Evolutionary conservation across 1,284 basidiomycete genomes (phyloP), one percentile per base, ranked within the genome.

Genomic region (Marasmius fiardii): DNA sequence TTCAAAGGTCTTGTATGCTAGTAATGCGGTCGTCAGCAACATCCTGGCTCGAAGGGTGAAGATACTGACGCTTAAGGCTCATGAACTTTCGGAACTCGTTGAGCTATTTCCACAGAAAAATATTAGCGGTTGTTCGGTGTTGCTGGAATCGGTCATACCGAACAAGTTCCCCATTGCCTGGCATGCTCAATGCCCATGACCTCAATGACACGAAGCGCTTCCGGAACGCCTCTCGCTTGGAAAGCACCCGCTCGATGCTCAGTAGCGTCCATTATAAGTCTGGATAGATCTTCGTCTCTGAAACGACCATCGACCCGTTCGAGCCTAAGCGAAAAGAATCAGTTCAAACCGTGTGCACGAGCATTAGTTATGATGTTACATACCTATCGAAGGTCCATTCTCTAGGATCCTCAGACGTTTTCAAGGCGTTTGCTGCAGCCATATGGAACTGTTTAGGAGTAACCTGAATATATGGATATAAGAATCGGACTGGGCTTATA

Each of bases 151-250:
- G 28, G 10, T 10, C 80, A 57, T 62, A 86, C 83, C 26, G 92
- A 86, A 68, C 90, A 93, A 31, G 81, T 75, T 31, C 86, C 86
- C 90, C 91, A 93, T 24, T 67, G 71, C 57, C 90, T 74, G 21
- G 82, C 80, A 67, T 90, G 87, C 62, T 82, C 75, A 44, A 92
- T 90, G 3, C 82, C 81, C 67, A 93, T 73, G 14, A 91, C 75
- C 67, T 93, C 91, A 51, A 93, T 79, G 39, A 89, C 73, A 34
- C 82, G 80, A 63, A 93, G 74, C 33, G 78, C 81, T 48, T 79
- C 79, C 0, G 92, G 92, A 50, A 81, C 85, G 21, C 88, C 85
- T 12, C 86, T 78, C n/a, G 92, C 92, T 57, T 80, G 77, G 74
- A 86, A 94, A 3, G 90, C 83, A 28, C 81, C 82, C 1, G 93